Conservation (phyloP, 768 basidiomycete species). For the Leccinum uliginosum region DNA sequence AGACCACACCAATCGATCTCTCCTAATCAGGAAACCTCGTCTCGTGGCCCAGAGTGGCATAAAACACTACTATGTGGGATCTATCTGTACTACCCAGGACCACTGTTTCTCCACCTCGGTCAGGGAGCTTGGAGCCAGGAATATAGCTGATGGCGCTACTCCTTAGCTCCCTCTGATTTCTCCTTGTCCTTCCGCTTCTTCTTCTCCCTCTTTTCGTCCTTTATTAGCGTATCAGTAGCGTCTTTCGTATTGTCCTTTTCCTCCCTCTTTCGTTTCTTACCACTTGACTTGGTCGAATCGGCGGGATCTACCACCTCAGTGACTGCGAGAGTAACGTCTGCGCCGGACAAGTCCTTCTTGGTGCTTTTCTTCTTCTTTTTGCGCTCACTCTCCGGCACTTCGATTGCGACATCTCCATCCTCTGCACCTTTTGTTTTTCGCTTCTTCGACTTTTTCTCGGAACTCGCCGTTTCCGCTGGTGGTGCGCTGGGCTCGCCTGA, state of each 20-base stretch:
- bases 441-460: constrained; percentile 30
- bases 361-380: constrained; percentile 27
- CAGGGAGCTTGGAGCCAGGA: neutral
- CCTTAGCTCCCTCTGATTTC: neutral
- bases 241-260: constrained; percentile 8
- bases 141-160: constrained; percentile 1
- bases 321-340: constrained; percentile 2
- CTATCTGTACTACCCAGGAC: no score
- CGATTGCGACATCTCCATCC: constrained; percentile 7
- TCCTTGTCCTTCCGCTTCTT: constrained; percentile 28
- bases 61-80: no score
- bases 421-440: constrained; percentile 25
- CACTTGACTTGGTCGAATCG: constrained; percentile 5
- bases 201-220: constrained; percentile 26
- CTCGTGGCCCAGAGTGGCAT: neutral
- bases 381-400: constrained; percentile 1
- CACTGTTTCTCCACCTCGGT: no score
- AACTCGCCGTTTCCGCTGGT: constrained; percentile 8
- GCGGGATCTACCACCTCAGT: constrained; percentile 13
- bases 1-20: constrained; percentile 31
- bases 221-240: constrained; percentile 9
- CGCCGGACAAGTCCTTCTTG: constrained; percentile 9
- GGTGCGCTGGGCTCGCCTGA: constrained; percentile 18
- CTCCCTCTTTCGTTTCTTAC: constrained; percentile 26
- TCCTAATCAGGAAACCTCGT: constrained; percentile 30